Conservation (phyloP, 345 rosid species). For the Moricandia arvensis region DNA sequence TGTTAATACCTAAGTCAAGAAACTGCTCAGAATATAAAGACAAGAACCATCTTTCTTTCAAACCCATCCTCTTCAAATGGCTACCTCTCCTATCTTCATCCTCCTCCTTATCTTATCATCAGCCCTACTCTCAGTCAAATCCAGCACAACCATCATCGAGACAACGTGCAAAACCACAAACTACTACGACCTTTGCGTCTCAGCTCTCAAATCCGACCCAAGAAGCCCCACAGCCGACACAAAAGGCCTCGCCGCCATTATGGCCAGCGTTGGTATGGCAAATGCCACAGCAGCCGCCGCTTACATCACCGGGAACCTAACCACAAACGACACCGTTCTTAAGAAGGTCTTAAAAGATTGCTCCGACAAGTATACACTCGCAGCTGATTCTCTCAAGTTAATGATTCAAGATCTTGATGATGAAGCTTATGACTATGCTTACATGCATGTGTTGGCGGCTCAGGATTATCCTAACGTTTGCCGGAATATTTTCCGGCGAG, state of each 20-base stretch:
- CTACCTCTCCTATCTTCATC: slow-evolving; percentile 24
- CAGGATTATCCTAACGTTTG: slow-evolving; percentile 71
- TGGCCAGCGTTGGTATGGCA: slow-evolving; percentile 54
- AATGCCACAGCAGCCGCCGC: slow-evolving; percentile 75
- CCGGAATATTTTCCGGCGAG: slow-evolving; percentile 52
- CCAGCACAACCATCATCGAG: slow-evolving; percentile 47
- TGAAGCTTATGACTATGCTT: slow-evolving; percentile 68
- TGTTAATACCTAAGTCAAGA: background rate
- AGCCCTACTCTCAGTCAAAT: slow-evolving; percentile 11
- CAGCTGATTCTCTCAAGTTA: slow-evolving; percentile 57
- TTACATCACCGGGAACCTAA: slow-evolving; percentile 44
- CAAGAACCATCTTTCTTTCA: slow-evolving; percentile 17
- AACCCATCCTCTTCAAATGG: slow-evolving; percentile 24
- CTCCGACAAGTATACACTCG: slow-evolving; percentile 59
- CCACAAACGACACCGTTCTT: slow-evolving; percentile 31
- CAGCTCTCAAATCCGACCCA: slow-evolving; percentile 67
- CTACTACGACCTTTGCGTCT: slow-evolving; percentile 67
- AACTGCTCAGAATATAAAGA: slow-evolving; percentile 1
- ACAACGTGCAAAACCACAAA: slow-evolving; percentile 66
- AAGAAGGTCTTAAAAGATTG: slow-evolving; percentile 56
- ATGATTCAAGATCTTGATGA: slow-evolving; percentile 47
- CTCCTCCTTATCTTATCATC: slow-evolving; percentile 29
- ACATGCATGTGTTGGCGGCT: slow-evolving; percentile 64
- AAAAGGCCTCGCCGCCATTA: slow-evolving; percentile 61
- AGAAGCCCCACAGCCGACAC: slow-evolving; percentile 55